Evolutionary conservation across 805 yeast genomes (phyloP).

Genomic region (Candida mattraensis): DNA sequence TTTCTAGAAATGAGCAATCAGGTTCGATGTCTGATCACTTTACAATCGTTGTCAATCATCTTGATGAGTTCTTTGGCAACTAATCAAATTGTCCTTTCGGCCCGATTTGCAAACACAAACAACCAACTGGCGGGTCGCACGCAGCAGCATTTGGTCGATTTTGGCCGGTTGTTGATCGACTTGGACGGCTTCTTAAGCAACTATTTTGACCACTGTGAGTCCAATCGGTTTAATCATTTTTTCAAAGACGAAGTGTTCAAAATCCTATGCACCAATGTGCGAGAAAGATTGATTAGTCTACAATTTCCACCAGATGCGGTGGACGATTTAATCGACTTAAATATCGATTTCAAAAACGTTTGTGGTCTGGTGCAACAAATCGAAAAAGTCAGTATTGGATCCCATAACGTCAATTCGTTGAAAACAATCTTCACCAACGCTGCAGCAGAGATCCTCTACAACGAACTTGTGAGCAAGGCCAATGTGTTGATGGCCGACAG

Average conservation of each 20-base stretch:
- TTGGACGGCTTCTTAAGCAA: slow-evolving; percentile 13
- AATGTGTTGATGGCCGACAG: slow-evolving; percentile 1
- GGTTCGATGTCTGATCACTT: slow-evolving; percentile 12
- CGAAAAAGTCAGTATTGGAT: slow-evolving; percentile 20
- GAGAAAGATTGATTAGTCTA: slow-evolving; percentile 3
- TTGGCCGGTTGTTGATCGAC: slow-evolving; percentile 11
- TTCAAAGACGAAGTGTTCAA: slow-evolving; percentile 21
- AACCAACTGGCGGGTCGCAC: slow-evolving; percentile 4
- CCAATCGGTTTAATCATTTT: slow-evolving; percentile 12
- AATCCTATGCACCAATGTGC: slow-evolving; percentile 11
- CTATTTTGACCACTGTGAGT: slow-evolving; percentile 15
- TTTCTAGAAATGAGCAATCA: slow-evolving; percentile 13
- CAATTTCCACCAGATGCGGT: slow-evolving; percentile 2
- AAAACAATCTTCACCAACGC: slow-evolving; percentile 20
- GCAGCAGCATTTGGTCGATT: slow-evolving; percentile 13
- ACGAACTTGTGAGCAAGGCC: slow-evolving; percentile 10
- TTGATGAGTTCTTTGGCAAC: slow-evolving; percentile 19
- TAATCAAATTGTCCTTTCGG: slow-evolving; percentile 8
- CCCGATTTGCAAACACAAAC: neutral
- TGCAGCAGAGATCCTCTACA: slow-evolving; percentile 11
- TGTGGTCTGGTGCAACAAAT: slow-evolving; percentile 20
- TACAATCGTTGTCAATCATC: slow-evolving; percentile 20
- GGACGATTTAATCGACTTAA: slow-evolving; percentile 14
- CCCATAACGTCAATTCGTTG: slow-evolving; percentile 15
- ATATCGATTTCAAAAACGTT: slow-evolving; percentile 17